Conservation (phyloP, 805 yeast genomes). For the Yarrowia sp. region DNA sequence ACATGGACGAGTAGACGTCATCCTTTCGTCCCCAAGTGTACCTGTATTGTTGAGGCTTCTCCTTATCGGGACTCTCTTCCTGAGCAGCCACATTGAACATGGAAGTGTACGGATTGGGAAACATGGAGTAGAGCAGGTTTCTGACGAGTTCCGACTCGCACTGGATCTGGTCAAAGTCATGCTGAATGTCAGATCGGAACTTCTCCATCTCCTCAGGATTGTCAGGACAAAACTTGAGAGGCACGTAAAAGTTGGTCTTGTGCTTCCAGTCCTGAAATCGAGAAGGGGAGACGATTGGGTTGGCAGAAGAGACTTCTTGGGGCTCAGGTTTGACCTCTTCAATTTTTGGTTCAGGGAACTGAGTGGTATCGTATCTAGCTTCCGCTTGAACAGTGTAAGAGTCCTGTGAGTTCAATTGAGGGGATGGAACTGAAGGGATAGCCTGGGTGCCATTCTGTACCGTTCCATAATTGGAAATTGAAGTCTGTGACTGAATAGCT, state of each 20-base stretch:
- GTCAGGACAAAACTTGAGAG: not conserved
- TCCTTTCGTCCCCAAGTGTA: slow-evolving; percentile 13
- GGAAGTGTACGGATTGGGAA: not conserved
- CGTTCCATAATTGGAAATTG: no score
- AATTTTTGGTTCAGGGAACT: no score
- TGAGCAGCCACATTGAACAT: not conserved
- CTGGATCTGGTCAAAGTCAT: slow-evolving; percentile 1
- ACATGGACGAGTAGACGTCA: slow-evolving; percentile 14
- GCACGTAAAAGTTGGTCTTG: not conserved
- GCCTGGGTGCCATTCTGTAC: no score
- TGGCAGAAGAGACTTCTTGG: not conserved
- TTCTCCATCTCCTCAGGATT: not conserved
- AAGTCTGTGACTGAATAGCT: no score
- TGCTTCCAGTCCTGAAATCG: not conserved
- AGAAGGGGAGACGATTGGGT: not conserved
- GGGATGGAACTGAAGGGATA: no score
- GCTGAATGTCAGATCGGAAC: not conserved
- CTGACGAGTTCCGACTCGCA: slow-evolving; percentile 8
- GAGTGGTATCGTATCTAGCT: not conserved
- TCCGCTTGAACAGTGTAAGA: not conserved
- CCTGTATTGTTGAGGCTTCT: not conserved
- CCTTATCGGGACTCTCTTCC: not conserved
- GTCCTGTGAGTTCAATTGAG: no score
- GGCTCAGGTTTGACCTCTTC: not conserved
- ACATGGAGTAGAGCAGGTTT: slow-evolving; percentile 8